phyloP scores from a whole-genome alignment of 2,329 filamentous ascomycete species.

The Trichoderma koningiopsis region DNA sequence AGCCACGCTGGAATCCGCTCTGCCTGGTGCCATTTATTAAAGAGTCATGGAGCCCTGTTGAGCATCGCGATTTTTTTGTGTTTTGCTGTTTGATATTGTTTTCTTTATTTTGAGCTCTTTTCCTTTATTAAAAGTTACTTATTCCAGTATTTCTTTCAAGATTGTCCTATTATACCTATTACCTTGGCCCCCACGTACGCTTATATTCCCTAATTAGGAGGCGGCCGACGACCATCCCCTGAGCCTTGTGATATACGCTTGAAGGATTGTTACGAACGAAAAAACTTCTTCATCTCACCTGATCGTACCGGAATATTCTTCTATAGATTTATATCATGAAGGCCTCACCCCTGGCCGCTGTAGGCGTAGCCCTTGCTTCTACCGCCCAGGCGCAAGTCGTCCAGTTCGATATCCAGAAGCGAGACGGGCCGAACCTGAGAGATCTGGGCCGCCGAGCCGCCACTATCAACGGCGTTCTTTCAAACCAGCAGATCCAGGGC shows the following conservation, averaged over 20 bases:
- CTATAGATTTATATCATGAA: slow-evolving; percentile 20
- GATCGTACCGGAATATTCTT: background rate
- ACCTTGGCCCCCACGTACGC: background rate
- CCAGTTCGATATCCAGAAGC: slow-evolving; percentile 52
- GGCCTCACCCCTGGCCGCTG: slow-evolving; percentile 18
- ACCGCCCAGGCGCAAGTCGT: slow-evolving; percentile 41
- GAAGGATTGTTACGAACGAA: background rate
- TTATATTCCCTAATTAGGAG: background rate
- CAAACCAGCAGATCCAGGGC: slow-evolving; percentile 48
- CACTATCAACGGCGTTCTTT: slow-evolving; percentile 47
- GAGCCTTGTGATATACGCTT: background rate
- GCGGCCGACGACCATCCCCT: background rate
- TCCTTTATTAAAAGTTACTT: background rate
- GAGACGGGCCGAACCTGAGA: slow-evolving; percentile 35
- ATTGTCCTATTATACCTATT: background rate
- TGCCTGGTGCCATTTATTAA: background rate
- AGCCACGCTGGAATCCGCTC: slow-evolving; percentile 9
- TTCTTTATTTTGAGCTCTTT: background rate
- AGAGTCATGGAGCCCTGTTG: background rate
- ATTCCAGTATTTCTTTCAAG: background rate
- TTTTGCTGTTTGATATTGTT: background rate
- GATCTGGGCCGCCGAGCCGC: slow-evolving; percentile 39
- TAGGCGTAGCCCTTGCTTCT: slow-evolving; percentile 25
- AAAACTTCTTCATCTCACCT: background rate
- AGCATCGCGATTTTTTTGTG: background rate